phyloP scores from a whole-genome alignment of 164 flowering plant genomes.

The Santalum album region DNA sequence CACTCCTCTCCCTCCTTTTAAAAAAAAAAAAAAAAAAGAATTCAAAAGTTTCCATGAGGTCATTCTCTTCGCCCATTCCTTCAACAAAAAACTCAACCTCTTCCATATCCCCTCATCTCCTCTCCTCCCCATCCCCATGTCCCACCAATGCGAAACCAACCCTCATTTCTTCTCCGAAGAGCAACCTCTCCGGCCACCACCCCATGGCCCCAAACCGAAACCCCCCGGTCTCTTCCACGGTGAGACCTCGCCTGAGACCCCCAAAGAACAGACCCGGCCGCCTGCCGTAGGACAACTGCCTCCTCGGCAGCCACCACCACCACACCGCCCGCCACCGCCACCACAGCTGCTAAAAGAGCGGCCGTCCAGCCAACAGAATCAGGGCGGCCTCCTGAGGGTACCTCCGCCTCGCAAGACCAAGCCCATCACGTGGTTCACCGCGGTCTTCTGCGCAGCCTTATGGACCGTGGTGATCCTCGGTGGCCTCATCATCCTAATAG shows the following conservation, averaged over 20 bases:
- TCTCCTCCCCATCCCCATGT: constrained; percentile 11
- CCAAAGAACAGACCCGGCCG: too few relatives aligned
- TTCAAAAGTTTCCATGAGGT: constrained; percentile 27
- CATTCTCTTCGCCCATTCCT: constrained; percentile 14
- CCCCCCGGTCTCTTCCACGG: neutral
- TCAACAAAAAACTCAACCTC: neutral
- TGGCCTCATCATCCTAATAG: constrained; percentile 52
- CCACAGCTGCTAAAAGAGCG: too few relatives aligned
- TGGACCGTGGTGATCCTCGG: constrained; percentile 45
- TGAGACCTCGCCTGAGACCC: neutral
- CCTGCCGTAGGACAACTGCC: too few relatives aligned
- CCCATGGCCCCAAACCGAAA: neutral
- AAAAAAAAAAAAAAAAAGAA: too few relatives aligned
- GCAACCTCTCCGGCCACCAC: neutral
- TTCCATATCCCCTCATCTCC: neutral
- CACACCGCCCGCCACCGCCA: too few relatives aligned
- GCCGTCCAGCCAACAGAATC: neutral
- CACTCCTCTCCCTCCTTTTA: constrained; percentile 25
- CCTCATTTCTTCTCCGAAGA: constrained; percentile 28
- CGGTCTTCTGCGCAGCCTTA: constrained; percentile 46
- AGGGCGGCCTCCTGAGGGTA: neutral
- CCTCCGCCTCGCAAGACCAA: constrained; percentile 21
- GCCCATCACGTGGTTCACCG: constrained; percentile 38
- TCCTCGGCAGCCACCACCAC: too few relatives aligned
- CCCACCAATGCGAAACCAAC: constrained; percentile 31